Evolutionary conservation across 495 filamentous ascomycete genomes (phyloP), one percentile per base, ranked within the genome.

Genomic region (Aspergillus diversus): DNA sequence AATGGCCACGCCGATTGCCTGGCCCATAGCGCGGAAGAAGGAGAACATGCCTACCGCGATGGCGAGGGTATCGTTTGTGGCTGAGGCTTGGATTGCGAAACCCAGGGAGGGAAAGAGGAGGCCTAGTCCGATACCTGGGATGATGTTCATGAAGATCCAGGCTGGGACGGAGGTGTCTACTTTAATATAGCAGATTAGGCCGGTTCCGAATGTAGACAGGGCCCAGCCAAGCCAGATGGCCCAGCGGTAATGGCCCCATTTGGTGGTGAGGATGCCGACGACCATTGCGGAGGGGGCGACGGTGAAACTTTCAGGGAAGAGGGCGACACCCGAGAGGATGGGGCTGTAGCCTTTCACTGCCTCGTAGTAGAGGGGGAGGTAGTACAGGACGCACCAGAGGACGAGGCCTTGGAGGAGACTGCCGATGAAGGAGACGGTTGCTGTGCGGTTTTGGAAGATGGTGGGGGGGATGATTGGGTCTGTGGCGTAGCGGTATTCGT

Each of bases 321-420:
- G 69, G 0, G 80, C 75, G 27, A 81, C 71, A 8, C 77, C 74
- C 2, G 80, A 66, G 7, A 80, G 55, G 46, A 84, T 78, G 1
- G 82, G 77, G 0, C 66, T 69, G 63, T 75, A 79, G 4, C 71
- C 80, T 31, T 80, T 80, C 32, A 84, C 84, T 6, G 77, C 81
- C 62, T 86, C 80, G 67, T 77, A 85, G 63, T 81, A 81, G 0
- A 81, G 66, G 0, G 78, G 76, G 48, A 84, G 57, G 69, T 80
- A 71, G 76, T 80, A 81, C 1, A 81, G 77, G 0, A 77, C 55
- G 32, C 70, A 77, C 74, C 74, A 80, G n/a, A 83, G 61, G 13
- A 84, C 70, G n/a, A 86, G 62, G 7, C 83, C 84, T 52, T 84
- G 82, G 6, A 83, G 51, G 62, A 79, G 66, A 47, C 73, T 77